Evolutionary conservation across 2,329 filamentous ascomycete genomes (phyloP), one percentile per base, ranked within the genome.

Genomic region (Botrytis elliptica): DNA sequence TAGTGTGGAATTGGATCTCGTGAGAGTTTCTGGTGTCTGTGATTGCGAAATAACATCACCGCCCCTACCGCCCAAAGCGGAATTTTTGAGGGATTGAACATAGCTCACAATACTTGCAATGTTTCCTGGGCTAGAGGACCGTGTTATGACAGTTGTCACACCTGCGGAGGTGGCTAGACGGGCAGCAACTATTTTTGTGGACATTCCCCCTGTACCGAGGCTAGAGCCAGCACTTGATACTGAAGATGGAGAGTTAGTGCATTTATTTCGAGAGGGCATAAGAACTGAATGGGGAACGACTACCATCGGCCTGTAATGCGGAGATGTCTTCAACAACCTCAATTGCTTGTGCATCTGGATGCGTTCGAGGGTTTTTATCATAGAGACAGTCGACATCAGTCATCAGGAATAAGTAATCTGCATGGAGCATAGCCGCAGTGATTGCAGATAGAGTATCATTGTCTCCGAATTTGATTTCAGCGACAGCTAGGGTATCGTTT

Each of bases 401-500:
- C 96, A 99, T 98, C 76, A 99, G 88, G 83, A 99, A 99, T 16
- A 99, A 87, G 79, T 97, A 93, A 80, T 99, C 95, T 69, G 96
- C 96, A 80, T 97, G 94, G 33, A 98, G 93, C 94, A 98, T 98
- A 77, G 93, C 96, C 1, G 96, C 94, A 0, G 96, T 97, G 78
- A 99, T 98, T 73, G 96, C 96, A 20, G 94, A 97, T 65, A 99
- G 86, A 2, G 96, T 99, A 83, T 99, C 96, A 79, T 99, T 99
- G 86, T 99, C 96, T 77, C 96, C 96, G 81, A 99, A 99, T 86
- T 98, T 98, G 85, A 99, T 99, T 87, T 99, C 96, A 63, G 95
- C 93, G 77, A 99, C 96, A 38, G 95, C 94, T 72, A 99, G 85
- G 4, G 96, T 99, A 82, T 99, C 96, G 83, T 99, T 99, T 84